Percentiles rank a stretch among this genome's conserved stretches.
Conservation (phyloP, 257 asterid species). For the Petunia secreta region DNA sequence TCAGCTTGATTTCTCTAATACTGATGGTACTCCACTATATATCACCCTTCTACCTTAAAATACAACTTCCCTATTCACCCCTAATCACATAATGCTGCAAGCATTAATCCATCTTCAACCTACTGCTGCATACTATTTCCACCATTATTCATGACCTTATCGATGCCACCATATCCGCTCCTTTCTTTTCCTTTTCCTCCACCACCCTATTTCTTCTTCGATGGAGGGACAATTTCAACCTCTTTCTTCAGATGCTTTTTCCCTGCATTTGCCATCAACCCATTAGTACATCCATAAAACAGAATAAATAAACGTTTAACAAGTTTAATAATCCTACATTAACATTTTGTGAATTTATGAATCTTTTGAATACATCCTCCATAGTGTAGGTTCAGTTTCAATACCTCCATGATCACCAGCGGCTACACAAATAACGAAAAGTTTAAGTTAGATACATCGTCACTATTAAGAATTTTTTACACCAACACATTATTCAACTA, state of each 20-base stretch:
- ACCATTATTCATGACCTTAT: conserved; percentile 12
- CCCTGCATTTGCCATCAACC: conserved; percentile 44
- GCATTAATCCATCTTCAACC: conserved; percentile 41
- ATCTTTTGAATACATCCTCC: conserved; percentile 83
- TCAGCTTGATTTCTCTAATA: neutral
- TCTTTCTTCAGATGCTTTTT: conserved; percentile 65
- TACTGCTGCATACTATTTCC: neutral
- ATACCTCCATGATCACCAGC: conserved; percentile 58
- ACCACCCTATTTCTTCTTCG: conserved; percentile 46
- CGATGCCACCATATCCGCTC: conserved; percentile 32
- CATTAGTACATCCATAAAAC: neutral
- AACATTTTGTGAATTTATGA: conserved; percentile 51
- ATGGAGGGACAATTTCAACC: conserved; percentile 62
- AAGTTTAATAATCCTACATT: conserved; percentile 44
- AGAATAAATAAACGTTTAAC: neutral
- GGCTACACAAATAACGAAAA: conserved; percentile 38
- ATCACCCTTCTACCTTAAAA: neutral
- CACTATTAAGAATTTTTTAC: too few species aligned
- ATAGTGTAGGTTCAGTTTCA: conserved; percentile 70
- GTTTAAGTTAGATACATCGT: neutral
- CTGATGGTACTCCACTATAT: too few species aligned
- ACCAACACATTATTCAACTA: too few species aligned
- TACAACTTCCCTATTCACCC: neutral
- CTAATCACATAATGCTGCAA: conserved; percentile 44
- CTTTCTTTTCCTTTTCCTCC: neutral